Percentiles rank a stretch among this genome's conserved stretches.
These are phyloP conservation scores for Curvularia hawaiiensis DNA, from an alignment of 2,329 filamentous ascomycete species.

Conservation along the genomic window DNA sequence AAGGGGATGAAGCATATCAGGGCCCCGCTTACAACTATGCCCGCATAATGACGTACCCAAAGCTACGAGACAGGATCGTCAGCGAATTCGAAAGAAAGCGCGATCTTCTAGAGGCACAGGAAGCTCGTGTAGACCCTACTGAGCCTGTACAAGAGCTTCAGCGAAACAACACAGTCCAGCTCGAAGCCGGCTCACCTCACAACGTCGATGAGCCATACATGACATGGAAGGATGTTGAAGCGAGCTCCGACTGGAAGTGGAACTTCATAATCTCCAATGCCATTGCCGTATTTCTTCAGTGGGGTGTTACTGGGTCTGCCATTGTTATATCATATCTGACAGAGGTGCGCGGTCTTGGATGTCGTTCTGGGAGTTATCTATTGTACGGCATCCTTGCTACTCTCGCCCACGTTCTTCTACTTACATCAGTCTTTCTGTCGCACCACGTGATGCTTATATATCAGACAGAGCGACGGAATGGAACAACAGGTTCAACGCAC, in stretches of 20 bases:
- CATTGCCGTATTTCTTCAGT: not conserved
- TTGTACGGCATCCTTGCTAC: conserved; percentile 4
- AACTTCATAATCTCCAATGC: not conserved
- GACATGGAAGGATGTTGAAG: conserved; percentile 1
- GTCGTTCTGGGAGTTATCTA: conserved; percentile 6
- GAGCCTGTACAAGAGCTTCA: not conserved
- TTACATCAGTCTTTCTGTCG: not conserved
- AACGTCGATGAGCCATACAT: not conserved
- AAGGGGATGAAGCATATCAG: conserved; percentile 5
- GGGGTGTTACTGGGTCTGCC: conserved; percentile 3
- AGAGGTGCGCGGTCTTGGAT: conserved; percentile 6
- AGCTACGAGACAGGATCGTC: not conserved
- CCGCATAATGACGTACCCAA: conserved; percentile 6
- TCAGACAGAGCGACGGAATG: not conserved
- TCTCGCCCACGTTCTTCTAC: not conserved
- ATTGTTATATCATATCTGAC: conserved; percentile 7
- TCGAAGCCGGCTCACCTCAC: not conserved
- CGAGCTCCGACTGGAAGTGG: not conserved
- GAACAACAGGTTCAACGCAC: not conserved
- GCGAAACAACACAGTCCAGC: not conserved
- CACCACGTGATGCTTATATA: conserved; percentile 2
- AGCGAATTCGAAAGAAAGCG: not conserved
- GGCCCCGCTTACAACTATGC: conserved; percentile 6
- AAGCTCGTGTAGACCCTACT: not conserved
- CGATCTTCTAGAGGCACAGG: not conserved